Evolutionary conservation across 1,284 basidiomycete species (phyloP), one percentile per base, ranked within the genome.

Genomic region (Boletus subluridellus): DNA sequence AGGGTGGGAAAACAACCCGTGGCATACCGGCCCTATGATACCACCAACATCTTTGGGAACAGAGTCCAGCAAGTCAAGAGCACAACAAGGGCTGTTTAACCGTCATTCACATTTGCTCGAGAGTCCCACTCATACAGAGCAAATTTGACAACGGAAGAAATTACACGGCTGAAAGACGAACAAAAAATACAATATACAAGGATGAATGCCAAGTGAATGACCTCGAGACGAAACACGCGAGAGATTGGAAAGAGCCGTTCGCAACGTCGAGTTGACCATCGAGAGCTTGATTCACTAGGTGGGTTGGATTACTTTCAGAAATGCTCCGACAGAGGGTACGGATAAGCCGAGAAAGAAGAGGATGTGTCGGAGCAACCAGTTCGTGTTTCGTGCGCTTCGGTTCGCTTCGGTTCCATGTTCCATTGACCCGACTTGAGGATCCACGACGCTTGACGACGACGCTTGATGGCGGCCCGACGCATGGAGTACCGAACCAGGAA

Each of bases 391-490:
- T 64, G 49, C n/a, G 49, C 28, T 2, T 63, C 41, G 0, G 53
- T 37, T 15, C 52, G 59, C 17, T 69, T 66, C 32, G 63, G 38
- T 55, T 67, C 65, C 45, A 41, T 55, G 41, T 64, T 59, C 67
- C 67, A 69, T 21, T 60, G 65, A 4, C 63, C 59, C 0, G 67
- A 60, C 45, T 47, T 44, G 56, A 66, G 63, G 52, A 67, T 69
- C 67, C 66, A 69, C 15, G 65, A 69, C 4, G 63, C 67, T 57
- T 69, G 65, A 57, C 65, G 65, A 44, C 67, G 65, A 30, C 63
- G 63, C 37, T 67, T 65, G 52, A 67, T 41, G n/a, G 60, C 65
- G 10, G 63, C 55, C 6, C 60, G 58, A 49, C 54, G 65, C 49
- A 58, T 60, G 17, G 37, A 55, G 50, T 51, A 60, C 35, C 60